A percentile compares a stretch with the other conserved stretches of the same genome.
Conservation (phyloP, 345 rosid species). For the Dipteronia sinensis region DNA sequence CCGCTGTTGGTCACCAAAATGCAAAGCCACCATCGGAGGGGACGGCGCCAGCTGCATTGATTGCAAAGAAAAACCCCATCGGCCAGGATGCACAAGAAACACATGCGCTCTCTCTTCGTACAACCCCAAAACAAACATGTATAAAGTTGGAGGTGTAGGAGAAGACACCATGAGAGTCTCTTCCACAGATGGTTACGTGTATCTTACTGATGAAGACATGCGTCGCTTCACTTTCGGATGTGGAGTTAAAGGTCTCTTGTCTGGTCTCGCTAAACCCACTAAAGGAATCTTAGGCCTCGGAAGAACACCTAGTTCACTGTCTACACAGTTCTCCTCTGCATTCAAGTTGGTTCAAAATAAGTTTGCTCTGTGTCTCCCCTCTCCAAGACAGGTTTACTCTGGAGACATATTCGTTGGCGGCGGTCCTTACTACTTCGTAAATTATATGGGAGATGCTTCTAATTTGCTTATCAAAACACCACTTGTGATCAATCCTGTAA, state of each 20-base stretch:
- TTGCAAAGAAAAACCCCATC: slow-evolving; percentile 18
- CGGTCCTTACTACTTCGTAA: slow-evolving; percentile 31
- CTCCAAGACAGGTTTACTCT: slow-evolving; percentile 11
- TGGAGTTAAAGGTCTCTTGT: not conserved
- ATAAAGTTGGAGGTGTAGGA: slow-evolving; percentile 22
- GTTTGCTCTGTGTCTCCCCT: slow-evolving; percentile 50
- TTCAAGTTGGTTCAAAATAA: slow-evolving; percentile 23
- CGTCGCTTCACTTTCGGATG: slow-evolving; percentile 14
- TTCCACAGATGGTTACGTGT: slow-evolving; percentile 23
- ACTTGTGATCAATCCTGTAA: slow-evolving; percentile 27
- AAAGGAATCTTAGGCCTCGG: slow-evolving; percentile 40
- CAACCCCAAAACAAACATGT: slow-evolving; percentile 12
- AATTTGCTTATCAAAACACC: slow-evolving; percentile 13
- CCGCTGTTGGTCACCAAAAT: slow-evolving; percentile 31
- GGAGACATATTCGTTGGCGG: slow-evolving; percentile 41
- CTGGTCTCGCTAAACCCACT: slow-evolving; percentile 8
- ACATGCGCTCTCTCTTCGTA: slow-evolving; percentile 31
- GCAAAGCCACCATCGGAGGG: slow-evolving; percentile 15
- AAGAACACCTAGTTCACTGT: slow-evolving; percentile 17
- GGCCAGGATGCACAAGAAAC: slow-evolving; percentile 44
- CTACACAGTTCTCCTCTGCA: slow-evolving; percentile 24
- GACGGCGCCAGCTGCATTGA: slow-evolving; percentile 18
- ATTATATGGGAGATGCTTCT: slow-evolving; percentile 14
- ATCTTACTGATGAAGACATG: not conserved
- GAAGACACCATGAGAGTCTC: slow-evolving; percentile 25